These are phyloP conservation scores for Salix dunnii DNA, from an alignment of 345 rosid genomes.

Conservation along the genomic window DNA sequence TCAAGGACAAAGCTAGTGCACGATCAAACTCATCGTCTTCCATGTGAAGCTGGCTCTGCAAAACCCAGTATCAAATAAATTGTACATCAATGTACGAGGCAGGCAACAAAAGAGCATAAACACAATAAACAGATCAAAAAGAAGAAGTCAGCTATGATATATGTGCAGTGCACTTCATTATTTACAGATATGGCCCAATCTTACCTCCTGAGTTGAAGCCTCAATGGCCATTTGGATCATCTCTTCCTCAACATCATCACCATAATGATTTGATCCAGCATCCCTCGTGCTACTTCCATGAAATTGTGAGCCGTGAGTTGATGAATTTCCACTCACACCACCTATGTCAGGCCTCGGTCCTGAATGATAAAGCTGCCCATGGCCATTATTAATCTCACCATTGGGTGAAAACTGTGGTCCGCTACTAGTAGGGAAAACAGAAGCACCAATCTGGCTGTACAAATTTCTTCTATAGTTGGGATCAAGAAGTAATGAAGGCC, in stretches of 20 bases:
- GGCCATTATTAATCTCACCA: constrained; percentile 32
- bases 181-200: constrained; percentile 20
- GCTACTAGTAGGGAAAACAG: constrained; percentile 28
- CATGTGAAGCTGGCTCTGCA: constrained; percentile 32
- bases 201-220: constrained; percentile 66
- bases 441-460: constrained; percentile 47
- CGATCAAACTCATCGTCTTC: constrained; percentile 75
- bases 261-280: constrained; percentile 23
- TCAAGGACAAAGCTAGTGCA: constrained; percentile 70
- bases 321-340: constrained; percentile 27
- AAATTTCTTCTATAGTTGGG: constrained; percentile 66
- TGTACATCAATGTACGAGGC: constrained; percentile 36
- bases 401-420: constrained; percentile 26
- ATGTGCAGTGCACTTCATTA: constrained; percentile 18
- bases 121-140: constrained; percentile 1
- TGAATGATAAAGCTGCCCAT: constrained; percentile 38
- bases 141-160: constrained; percentile 6
- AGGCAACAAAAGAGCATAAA: constrained; percentile 1
- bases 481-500: constrained; percentile 69
- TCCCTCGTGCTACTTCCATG: constrained; percentile 33
- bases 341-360: constrained; percentile 32
- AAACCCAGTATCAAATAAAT: constrained; percentile 34
- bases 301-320: constrained; percentile 26
- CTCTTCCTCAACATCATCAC: constrained; percentile 55
- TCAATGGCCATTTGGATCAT: constrained; percentile 74